Evolutionary conservation across 331 rosid genomes (phyloP).

Genomic region (Quercus lobata): DNA sequence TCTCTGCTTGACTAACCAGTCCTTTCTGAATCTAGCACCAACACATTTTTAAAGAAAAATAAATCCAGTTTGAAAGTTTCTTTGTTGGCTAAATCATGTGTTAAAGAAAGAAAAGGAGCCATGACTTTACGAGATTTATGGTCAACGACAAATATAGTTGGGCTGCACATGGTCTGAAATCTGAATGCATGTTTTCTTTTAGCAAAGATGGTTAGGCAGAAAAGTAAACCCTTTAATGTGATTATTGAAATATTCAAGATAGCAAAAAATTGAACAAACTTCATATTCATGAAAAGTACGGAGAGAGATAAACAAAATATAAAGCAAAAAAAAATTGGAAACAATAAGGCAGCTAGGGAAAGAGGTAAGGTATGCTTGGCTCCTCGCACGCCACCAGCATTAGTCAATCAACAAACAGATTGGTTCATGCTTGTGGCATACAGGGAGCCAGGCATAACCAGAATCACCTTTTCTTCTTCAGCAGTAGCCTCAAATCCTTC

Average conservation of each 20-base stretch:
- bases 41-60: too few species aligned
- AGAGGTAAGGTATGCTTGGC: conserved; percentile 27
- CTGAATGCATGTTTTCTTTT: not conserved
- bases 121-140: too few species aligned
- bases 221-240: not conserved
- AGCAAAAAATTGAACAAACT: not conserved
- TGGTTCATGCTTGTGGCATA: conserved; percentile 38
- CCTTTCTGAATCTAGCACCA: too few species aligned
- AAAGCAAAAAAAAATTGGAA: not conserved
- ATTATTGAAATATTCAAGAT: not conserved
- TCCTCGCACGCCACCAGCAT: conserved; percentile 39
- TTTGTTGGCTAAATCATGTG: too few species aligned
- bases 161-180: not conserved
- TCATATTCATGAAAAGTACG: not conserved
- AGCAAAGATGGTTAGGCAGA: too few species aligned
- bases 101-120: too few species aligned
- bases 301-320: not conserved
- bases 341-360: not conserved
- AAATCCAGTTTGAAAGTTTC: too few species aligned
- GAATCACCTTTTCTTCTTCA: conserved; percentile 3
- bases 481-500: not conserved
- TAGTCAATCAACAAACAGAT: conserved; percentile 15
- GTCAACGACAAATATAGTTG: too few species aligned
- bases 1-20: too few species aligned
- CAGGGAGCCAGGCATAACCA: conserved; percentile 50